Base-by-base conservation (phyloP, 805 yeast genomes). In the Maudiozyma serrabonitensis region DNA sequence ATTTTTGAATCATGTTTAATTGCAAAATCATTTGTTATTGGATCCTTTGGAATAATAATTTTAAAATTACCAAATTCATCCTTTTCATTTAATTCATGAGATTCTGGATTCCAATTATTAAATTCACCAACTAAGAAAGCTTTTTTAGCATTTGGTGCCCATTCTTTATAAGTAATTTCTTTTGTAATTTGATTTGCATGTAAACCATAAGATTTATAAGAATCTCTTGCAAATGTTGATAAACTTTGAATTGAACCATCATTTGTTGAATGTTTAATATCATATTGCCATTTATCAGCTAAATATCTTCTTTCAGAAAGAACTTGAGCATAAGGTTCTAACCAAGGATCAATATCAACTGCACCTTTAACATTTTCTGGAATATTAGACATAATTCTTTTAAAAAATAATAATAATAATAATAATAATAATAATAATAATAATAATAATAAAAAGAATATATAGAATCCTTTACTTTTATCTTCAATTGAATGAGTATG, bases 91-190 rank as follows among this genome's bases (percentile, higher is more conserved):
- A 91, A 70, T 43, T 71, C 71, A 61, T 84, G 80, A 5, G 74
- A 53, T 5, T 68, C 67, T 37, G 77, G 73, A 56, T 81, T 71
- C 99, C 99, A 91, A 53, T 73, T 62, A 67, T 91, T 91, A 75
- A 93, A 91, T 46, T 91, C 98, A 15, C 99, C 99, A 50, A 87
- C 83, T n/a, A 91, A 64, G 48, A 80, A 75, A 1, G 93, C 96
- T 43, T 64, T 70, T 4, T 59, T 60, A 1, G 96, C 98, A 60
- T 87, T 84, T 6, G 98, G 99, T 1, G 95, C 89, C 81, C 96
- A 91, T 67, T 91, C 95, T 25, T 78, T 74, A 60, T 84, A 84
- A 2, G 69, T 64, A 46, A 90, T 78, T 6, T 76, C 74, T 52
- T 79, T 78, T 48, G 78, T 76, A 1, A 50, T 49, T 13, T 60